These are phyloP conservation scores for Borealophlyctis nickersoniae DNA, from an alignment of 192 early-diverging fungal species.

Conservation along the genomic window DNA sequence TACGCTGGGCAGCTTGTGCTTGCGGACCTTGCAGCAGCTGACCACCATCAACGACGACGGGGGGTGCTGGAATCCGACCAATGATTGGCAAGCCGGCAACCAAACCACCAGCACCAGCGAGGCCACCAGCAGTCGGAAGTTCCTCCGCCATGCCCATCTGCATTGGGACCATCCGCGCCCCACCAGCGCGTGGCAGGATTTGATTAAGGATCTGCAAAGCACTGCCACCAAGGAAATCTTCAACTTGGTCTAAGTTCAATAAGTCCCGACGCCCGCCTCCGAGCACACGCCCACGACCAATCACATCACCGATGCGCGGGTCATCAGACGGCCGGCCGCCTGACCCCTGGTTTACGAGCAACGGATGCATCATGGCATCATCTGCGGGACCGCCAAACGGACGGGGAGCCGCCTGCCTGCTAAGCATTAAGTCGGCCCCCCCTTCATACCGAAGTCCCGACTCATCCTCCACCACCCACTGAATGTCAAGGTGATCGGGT, in stretches of 20 bases:
- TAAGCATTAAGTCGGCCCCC: conserved; percentile 31
- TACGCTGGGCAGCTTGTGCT: no score
- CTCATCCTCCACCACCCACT: conserved; percentile 30
- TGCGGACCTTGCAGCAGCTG: neutral
- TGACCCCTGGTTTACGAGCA: conserved; percentile 49
- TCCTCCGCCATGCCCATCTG: conserved; percentile 33
- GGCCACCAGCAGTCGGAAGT: conserved; percentile 8
- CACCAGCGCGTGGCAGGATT: conserved; percentile 32
- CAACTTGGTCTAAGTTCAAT: conserved; percentile 57
- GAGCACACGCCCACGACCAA: conserved; percentile 3
- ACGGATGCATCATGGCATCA: conserved; percentile 66
- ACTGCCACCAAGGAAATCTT: conserved; percentile 60
- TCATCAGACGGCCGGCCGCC: neutral
- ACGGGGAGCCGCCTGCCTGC: conserved; percentile 25
- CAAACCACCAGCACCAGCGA: conserved; percentile 11
- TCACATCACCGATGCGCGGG: conserved; percentile 1
- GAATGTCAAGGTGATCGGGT: conserved; percentile 25
- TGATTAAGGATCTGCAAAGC: conserved; percentile 55
- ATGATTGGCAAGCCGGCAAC: conserved; percentile 14
- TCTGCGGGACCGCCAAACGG: conserved; percentile 21
- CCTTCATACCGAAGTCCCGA: conserved; percentile 3
- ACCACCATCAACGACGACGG: neutral
- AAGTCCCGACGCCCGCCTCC: conserved; percentile 29
- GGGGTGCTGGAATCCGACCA: conserved; percentile 1
- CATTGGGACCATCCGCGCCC: no score